phyloP scores from a whole-genome alignment of 495 filamentous ascomycete genomes.

The Corynascus novoguineensis region DNA sequence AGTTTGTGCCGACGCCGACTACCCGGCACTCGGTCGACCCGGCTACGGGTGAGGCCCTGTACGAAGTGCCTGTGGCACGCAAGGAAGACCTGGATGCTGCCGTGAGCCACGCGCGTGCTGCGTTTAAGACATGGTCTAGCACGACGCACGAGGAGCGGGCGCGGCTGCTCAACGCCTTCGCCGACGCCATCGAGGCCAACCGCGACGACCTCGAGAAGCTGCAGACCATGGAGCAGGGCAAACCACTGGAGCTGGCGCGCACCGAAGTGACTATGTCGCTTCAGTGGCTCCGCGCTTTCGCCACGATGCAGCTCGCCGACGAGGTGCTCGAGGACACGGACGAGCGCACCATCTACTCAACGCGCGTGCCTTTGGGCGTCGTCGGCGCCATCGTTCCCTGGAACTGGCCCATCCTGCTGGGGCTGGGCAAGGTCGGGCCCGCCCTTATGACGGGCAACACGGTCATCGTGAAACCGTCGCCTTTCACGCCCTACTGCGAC shows the following conservation, averaged over 20 bases:
- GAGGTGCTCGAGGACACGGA: constrained; percentile 35
- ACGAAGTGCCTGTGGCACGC: constrained; percentile 34
- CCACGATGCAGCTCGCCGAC: constrained; percentile 8
- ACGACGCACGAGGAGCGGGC: constrained; percentile 38
- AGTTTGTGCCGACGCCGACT: constrained; percentile 23
- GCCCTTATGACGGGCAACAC: constrained; percentile 54
- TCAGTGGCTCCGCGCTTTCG: neutral
- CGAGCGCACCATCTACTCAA: neutral
- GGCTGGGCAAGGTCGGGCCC: constrained; percentile 47
- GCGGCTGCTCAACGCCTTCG: constrained; percentile 45
- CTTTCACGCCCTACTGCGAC: constrained; percentile 59
- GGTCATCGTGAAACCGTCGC: constrained; percentile 57
- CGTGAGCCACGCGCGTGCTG: constrained; percentile 34
- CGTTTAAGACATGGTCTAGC: constrained; percentile 38
- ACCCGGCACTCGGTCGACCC: constrained; percentile 33
- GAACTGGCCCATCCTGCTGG: constrained; percentile 56
- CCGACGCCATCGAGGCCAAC: constrained; percentile 32
- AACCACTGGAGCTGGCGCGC: constrained; percentile 2
- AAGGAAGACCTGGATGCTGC: constrained; percentile 40
- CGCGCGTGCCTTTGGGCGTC: constrained; percentile 44
- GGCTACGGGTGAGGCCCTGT: constrained; percentile 36
- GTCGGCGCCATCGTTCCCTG: constrained; percentile 52
- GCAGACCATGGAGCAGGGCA: constrained; percentile 24
- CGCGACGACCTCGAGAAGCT: constrained; percentile 27
- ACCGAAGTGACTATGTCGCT: constrained; percentile 30